These are phyloP conservation scores for Chaetothyriales sp. DNA, from an alignment of 2,329 filamentous ascomycete species.

Conservation along the genomic window DNA sequence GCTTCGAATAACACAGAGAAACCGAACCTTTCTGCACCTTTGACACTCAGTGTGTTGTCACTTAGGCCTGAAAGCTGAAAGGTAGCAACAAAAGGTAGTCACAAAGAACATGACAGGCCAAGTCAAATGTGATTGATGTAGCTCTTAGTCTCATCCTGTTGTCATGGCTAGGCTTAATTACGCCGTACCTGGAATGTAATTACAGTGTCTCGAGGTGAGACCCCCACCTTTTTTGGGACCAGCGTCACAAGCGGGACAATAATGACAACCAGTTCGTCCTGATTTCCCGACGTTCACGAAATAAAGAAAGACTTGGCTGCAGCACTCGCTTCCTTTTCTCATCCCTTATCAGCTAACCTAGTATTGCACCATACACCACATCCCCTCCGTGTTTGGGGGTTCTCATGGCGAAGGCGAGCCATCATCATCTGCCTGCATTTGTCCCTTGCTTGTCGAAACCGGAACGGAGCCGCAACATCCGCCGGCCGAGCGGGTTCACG, in stretches of 20 bases:
- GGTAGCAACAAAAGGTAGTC: too few species aligned
- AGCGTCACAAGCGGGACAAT: not conserved
- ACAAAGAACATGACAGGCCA: not conserved
- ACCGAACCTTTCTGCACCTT: not conserved
- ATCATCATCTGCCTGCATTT: not conserved
- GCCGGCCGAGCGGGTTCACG: too few species aligned
- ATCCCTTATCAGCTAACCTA: not conserved
- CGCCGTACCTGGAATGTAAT: not conserved
- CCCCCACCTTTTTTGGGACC: not conserved
- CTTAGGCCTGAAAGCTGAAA: too few species aligned
- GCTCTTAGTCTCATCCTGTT: not conserved
- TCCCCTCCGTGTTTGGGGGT: not conserved
- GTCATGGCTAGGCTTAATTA: not conserved
- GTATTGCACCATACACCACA: not conserved
- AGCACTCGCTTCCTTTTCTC: not conserved
- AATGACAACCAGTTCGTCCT: not conserved
- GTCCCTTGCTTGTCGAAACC: not conserved
- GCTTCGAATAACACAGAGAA: not conserved
- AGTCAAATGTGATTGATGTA: not conserved
- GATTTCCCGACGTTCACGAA: too few species aligned
- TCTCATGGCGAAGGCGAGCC: not conserved
- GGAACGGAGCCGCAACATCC: not conserved
- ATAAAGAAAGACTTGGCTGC: not conserved
- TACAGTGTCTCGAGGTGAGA: too few species aligned
- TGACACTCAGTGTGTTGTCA: not conserved